Evolutionary conservation across 1,284 basidiomycete genomes (phyloP), one percentile per base, ranked within the genome.

Genomic region (Apiotrichum sp.): DNA sequence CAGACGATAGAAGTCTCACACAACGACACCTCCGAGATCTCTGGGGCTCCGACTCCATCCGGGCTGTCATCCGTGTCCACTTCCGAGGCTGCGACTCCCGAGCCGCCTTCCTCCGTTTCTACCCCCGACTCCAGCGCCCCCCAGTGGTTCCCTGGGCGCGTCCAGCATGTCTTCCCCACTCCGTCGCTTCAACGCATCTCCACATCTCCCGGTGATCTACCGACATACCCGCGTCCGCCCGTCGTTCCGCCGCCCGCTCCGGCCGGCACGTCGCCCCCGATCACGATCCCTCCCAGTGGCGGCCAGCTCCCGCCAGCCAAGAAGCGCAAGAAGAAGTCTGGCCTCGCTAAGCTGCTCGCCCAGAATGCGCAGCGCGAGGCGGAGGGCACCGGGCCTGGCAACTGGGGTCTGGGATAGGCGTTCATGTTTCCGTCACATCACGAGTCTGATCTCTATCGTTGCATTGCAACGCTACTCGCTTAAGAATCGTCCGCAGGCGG

Each of bases 301-400:
- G 11, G 33, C 54, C 51, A 49, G 22, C 60, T 56, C 1, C 56
- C 56, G n/a, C 56, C 61, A 14, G 65, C 62, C 59, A 74, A 67
- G 63, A 57, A 57, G 56, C 71, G 69, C 65, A 67, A 64, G 51
- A 74, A 74, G 59, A 72, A 70, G 55, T 67, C 63, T 29, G 73
- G 74, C 14, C 59, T 74, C 50, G 69, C 67, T 2, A 73, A 73
- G 61, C 56, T 76, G 6, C 65, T 74, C 40, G 74, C 73, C 36
- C 72, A 75, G 62, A 73, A 69, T 50, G 70, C 68, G 47, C 68
- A 65, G 52, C 59, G 73, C 47, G 62, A 68, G 57, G 58, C 48
- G 47, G 62, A 62, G 53, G 58, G 55, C 55, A 32, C 58, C 43
- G 58, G 39, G 51, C 40, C 52, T 50, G 56, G 69, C 45, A 64